Evolutionary conservation across 2,329 filamentous ascomycete genomes (phyloP).

Genomic region (Venturia oleaginea): DNA sequence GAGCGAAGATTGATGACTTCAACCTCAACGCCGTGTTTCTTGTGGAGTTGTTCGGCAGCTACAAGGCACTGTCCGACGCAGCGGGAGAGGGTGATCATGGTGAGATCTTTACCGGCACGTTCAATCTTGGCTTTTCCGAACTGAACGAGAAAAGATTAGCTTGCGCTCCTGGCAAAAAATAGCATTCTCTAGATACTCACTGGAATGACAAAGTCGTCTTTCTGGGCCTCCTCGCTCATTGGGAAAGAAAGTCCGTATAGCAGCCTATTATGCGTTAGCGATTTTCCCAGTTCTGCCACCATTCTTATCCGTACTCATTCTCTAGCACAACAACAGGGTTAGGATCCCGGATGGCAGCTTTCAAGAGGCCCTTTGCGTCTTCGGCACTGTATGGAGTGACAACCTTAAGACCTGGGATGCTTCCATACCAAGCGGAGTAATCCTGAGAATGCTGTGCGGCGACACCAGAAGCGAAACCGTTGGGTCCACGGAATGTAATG

Average conservation of each 20-base stretch:
- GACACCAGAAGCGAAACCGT: conserved; percentile 94
- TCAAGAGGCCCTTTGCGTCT: conserved; percentile 95
- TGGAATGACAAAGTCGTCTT: conserved; percentile 91
- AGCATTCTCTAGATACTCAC: conserved; percentile 25
- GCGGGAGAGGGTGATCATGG: conserved; percentile 88
- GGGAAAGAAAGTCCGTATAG: conserved; percentile 92
- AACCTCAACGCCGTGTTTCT: conserved; percentile 89
- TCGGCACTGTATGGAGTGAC: conserved; percentile 93
- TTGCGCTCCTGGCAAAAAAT: neutral
- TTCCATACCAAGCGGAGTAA: conserved; percentile 97
- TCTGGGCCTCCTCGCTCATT: conserved; percentile 94
- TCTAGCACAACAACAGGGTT: conserved; percentile 76
- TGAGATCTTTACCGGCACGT: conserved; percentile 89
- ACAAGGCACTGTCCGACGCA: conserved; percentile 86
- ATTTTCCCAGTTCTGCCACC: conserved; percentile 16
- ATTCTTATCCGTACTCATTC: conserved; percentile 35
- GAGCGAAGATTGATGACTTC: conserved; percentile 98
- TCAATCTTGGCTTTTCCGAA: conserved; percentile 99
- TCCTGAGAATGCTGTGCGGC: conserved; percentile 98
- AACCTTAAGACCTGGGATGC: conserved; percentile 94
- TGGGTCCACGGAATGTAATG: conserved; percentile 98
- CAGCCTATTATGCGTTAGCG: conserved; percentile 39
- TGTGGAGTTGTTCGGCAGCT: conserved; percentile 85
- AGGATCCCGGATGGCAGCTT: conserved; percentile 95
- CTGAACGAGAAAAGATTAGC: conserved; percentile 21